phyloP scores from a whole-genome alignment of 2,329 filamentous ascomycete genomes.

The Sclerotinia sclerotiorum region DNA sequence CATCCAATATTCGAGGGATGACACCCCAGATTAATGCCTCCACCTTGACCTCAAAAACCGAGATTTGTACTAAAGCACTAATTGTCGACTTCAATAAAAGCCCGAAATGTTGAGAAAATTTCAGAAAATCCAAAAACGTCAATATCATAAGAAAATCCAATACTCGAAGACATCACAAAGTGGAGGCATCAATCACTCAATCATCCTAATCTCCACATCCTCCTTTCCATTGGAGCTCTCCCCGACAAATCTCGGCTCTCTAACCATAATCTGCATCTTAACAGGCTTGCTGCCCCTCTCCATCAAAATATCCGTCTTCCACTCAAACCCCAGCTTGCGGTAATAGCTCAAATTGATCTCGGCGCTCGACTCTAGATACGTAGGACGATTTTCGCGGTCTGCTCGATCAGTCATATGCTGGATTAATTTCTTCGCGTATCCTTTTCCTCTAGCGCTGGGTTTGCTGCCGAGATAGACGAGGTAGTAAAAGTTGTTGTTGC shows the following conservation, averaged over 20 bases:
- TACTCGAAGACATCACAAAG: conserved; percentile 10
- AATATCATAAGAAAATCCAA: not conserved
- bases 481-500: conserved; percentile 72
- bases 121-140: not conserved
- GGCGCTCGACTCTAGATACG: conserved; percentile 79
- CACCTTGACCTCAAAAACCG: not conserved
- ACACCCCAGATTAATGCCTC: not conserved
- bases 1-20: not conserved
- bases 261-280: conserved; percentile 76
- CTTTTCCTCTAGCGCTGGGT: conserved; percentile 66
- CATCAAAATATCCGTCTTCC: conserved; percentile 62
- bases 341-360: conserved; percentile 69
- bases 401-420: conserved; percentile 67
- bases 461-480: conserved; percentile 81
- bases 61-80: not conserved
- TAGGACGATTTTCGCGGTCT: conserved; percentile 64
- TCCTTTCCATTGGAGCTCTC: conserved; percentile 42
- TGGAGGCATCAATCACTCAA: conserved; percentile 2
- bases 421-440: conserved; percentile 71
- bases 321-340: conserved; percentile 70
- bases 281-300: conserved; percentile 59
- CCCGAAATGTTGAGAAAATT: no score
- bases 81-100: not conserved
- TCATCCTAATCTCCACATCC: conserved; percentile 25
- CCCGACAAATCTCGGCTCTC: conserved; percentile 55